Evolutionary conservation across 78 protist genomes (phyloP), one percentile per base, ranked within the genome.

Genomic region (Guillardia theta): DNA sequence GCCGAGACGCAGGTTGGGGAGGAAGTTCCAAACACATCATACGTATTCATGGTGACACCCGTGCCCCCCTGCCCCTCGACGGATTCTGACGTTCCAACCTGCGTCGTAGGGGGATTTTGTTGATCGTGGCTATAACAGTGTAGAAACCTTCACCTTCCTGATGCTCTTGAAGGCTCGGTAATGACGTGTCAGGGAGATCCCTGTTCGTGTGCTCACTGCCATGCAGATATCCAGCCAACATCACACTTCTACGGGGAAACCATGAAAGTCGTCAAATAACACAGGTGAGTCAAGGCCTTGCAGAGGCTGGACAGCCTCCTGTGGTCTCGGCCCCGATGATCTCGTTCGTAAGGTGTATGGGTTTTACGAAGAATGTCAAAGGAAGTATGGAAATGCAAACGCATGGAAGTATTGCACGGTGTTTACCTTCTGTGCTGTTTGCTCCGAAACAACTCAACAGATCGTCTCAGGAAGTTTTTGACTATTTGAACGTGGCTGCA

Each of bases 181-280:
- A n/a, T n/a, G n/a, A n/a, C n/a, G n/a, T n/a, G 47, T 98, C 96
- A 95, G 43, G 0, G 94, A 22, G 2, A 12, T 53, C 64, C 15
- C 64, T 53, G 64, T 53, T 19, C 48, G 70, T 44, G 45, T 4
- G 5, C 19, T 5, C 9, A 47, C 33, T 27, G n/a, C 3, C n/a
- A n/a, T n/a, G n/a, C 94, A 90, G 98, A 4, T 97, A 98, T 48
- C 99, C 99, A 27, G 95, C 96, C 36, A 92, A 95, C 76, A 95
- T 99, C 80, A 96, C 98, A 0, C 94, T 99, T 21, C 97, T 99
- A 46, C 97, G 99, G 41, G 99, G 99, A 0, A 99, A 99, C 88
- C 99, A 99, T 95, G 99, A 99, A 93, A 87, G 95, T 15, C 83
- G 99, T 39, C 99, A 99, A 92, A 97, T 99, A 80, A 98, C 99